Base-by-base conservation (phyloP, 2,329 filamentous ascomycete species). In the Fusarium praegraminearum region DNA sequence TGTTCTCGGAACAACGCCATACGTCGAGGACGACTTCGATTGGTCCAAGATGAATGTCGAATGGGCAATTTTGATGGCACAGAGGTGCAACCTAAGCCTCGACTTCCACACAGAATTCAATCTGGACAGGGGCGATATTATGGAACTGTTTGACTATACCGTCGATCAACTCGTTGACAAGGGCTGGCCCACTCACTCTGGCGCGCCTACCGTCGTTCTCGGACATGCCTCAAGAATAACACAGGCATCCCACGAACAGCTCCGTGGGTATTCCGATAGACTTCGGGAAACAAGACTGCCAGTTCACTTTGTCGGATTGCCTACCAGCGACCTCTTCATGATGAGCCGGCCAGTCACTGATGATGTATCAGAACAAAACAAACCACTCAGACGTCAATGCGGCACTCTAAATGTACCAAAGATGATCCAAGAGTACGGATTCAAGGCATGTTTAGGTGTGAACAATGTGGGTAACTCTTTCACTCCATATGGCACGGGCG, bases 51-150 rank as follows among this genome's bases (percentile, higher is more conserved):
- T 7, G 28, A 65, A 65, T 9, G 54, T 66, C 5, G 41, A 24
- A 3, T 65, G 62, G 62, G 62, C 62, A 0, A 43, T 61, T 7
- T 22, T 49, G 22, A 65, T 33, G 0, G 62, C 62, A 1, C 0
- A 54, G 15, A 22, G n/a, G 12, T 15, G 54, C 7, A 11, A 28
- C 0, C 49, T 61, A 2, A 38, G 54, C 1, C 54, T 65, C 7
- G 62, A 65, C 6, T 65, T 65, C 12, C 62, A 65, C 2, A 44
- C 53, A 3, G 62, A 65, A 4, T 65, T 65, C 3, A 66, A 50
- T 10, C 4, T 65, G 7, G 16, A 47, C 0, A 13, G 7, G 0
- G 43, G 40, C 0, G n/a, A 51, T 4, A 5, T 20, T 0, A 65
- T 66, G 62, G 33, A 43, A 3, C 20, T 61, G 0, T 65, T 65